phyloP scores from a whole-genome alignment of 176 grass and related monocot species.

The Hsuehochloa calcarea region DNA sequence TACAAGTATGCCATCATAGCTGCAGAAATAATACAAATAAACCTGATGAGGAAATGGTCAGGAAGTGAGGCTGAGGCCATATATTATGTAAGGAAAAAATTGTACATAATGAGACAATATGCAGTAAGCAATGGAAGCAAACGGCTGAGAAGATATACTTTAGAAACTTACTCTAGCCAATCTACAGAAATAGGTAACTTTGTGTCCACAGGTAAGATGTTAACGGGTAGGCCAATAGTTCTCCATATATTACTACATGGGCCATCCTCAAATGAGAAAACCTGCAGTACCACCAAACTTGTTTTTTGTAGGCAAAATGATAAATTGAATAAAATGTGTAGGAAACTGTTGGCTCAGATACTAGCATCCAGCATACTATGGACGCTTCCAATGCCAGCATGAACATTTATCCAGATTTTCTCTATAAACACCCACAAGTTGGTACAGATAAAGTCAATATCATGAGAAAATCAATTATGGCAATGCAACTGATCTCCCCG shows the following conservation, averaged over 20 bases:
- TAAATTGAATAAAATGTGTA: background rate
- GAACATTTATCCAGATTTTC: background rate
- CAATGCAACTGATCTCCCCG: background rate
- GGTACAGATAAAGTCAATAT: background rate
- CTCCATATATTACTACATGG: conserved; percentile 67
- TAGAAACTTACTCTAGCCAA: conserved; percentile 90
- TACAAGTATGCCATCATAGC: conserved; percentile 87
- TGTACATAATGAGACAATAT: background rate
- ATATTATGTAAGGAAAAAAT: conserved; percentile 31
- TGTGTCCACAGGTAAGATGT: conserved; percentile 42
- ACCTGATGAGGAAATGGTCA: conserved; percentile 67
- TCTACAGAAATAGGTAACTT: conserved; percentile 47
- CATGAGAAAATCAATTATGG: background rate
- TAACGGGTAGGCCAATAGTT: conserved; percentile 52
- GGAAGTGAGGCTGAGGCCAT: conserved; percentile 35
- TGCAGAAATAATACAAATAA: conserved; percentile 83
- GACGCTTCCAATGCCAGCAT: background rate
- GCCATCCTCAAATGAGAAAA: conserved; percentile 79
- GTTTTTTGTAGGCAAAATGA: background rate
- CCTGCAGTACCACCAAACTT: conserved; percentile 42
- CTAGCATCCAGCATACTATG: background rate
- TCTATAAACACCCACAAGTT: background rate
- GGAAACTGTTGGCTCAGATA: conserved; percentile 10
- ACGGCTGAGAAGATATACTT: conserved; percentile 34
- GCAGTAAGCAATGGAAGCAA: conserved; percentile 19